Percentiles rank a stretch among this genome's conserved stretches.
phyloP scores from a whole-genome alignment of 2,329 filamentous ascomycete species.

The Daldinia sp. region DNA sequence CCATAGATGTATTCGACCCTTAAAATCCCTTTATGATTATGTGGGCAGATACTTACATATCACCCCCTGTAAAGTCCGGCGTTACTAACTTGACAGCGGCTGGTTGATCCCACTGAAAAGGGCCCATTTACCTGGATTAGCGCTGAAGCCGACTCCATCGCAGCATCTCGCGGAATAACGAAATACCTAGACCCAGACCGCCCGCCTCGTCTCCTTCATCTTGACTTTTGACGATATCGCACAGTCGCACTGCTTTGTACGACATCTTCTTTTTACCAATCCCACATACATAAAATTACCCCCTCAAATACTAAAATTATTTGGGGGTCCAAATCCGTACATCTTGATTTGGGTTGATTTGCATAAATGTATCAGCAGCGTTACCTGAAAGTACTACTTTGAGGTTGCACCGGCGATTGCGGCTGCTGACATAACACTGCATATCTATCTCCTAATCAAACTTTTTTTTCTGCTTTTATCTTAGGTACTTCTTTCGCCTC shows the following conservation, averaged over 20 bases:
- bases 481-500: neutral
- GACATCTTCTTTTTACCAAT: neutral
- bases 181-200: constrained; percentile 23
- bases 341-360: too few relatives aligned
- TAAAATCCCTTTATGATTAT: neutral
- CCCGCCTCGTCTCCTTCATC: constrained; percentile 23
- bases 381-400: neutral
- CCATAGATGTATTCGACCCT: neutral
- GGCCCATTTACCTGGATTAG: neutral
- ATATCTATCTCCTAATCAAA: neutral
- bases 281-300: too few relatives aligned
- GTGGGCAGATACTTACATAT: constrained; percentile 5
- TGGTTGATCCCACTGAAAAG: constrained; percentile 11
- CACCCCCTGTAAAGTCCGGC: neutral
- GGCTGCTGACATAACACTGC: neutral
- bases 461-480: neutral
- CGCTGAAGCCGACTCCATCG: constrained; percentile 3
- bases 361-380: neutral
- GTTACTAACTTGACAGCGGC: constrained; percentile 9
- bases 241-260: neutral
- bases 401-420: neutral
- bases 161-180: constrained; percentile 19
- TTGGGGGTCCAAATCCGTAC: neutral
- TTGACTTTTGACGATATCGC: neutral
- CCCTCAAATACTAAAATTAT: neutral